A percentile compares a stretch with the other conserved stretches of the same genome.
Evolutionary conservation across 2,329 filamentous ascomycete genomes (phyloP).

Genomic region (Aspergillus glaucus): DNA sequence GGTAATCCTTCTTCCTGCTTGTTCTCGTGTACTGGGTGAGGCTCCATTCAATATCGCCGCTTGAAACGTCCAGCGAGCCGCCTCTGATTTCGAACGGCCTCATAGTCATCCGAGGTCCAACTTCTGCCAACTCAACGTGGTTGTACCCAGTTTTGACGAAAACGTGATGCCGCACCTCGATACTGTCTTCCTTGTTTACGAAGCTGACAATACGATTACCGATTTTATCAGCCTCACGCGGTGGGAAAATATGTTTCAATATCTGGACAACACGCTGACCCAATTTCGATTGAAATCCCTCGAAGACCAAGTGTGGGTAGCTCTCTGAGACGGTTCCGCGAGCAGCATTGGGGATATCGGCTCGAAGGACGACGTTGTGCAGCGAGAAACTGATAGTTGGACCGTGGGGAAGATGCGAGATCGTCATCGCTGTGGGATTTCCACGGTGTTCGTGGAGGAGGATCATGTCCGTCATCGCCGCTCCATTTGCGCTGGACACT

Average conservation of each 20-base stretch:
- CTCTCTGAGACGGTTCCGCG: slow-evolving; percentile 84
- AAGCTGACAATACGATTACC: slow-evolving; percentile 88
- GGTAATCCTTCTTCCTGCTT: slow-evolving; percentile 89
- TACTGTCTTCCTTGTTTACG: slow-evolving; percentile 79
- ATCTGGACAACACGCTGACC: slow-evolving; percentile 82
- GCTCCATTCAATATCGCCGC: slow-evolving; percentile 94
- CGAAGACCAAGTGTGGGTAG: slow-evolving; percentile 93
- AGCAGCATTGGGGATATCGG: slow-evolving; percentile 83
- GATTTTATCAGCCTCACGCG: slow-evolving; percentile 75
- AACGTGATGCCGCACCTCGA: slow-evolving; percentile 88
- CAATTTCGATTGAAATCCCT: slow-evolving; percentile 77
- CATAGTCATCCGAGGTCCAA: slow-evolving; percentile 97
- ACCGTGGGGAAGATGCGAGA: slow-evolving; percentile 82
- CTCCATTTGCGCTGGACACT: slow-evolving; percentile 71
- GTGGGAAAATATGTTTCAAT: slow-evolving; percentile 89
- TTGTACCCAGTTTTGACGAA: slow-evolving; percentile 91
- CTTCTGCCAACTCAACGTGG: slow-evolving; percentile 80
- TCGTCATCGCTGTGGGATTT: slow-evolving; percentile 79
- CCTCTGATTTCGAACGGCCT: slow-evolving; percentile 85
- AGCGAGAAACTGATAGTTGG: slow-evolving; percentile 82
- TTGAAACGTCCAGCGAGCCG: slow-evolving; percentile 82
- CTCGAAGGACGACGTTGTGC: slow-evolving; percentile 86
- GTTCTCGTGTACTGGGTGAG: slow-evolving; percentile 93
- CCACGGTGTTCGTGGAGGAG: slow-evolving; percentile 89
- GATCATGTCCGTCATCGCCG: slow-evolving; percentile 76